Conservation (phyloP, 768 basidiomycete species). For the Podaxis carcinomalis region DNA sequence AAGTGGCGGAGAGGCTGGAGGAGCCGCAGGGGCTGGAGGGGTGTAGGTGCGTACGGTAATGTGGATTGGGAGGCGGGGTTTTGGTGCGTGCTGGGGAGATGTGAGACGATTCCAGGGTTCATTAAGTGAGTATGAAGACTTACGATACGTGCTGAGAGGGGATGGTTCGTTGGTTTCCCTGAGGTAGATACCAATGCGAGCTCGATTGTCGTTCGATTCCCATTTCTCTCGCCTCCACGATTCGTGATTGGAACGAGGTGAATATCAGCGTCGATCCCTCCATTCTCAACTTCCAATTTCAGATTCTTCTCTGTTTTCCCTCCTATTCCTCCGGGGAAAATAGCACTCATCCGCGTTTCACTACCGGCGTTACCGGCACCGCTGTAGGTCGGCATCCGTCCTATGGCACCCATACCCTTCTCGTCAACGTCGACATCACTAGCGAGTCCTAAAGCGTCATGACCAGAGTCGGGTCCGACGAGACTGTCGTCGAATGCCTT, state of each 20-base stretch:
- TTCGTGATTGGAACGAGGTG: constrained; percentile 23
- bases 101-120: background rate
- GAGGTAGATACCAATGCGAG: background rate
- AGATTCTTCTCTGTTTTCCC: constrained; percentile 29
- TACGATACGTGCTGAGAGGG: constrained; percentile 35
- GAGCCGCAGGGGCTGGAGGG: constrained; percentile 14
- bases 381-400: background rate
- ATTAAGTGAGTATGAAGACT: constrained; percentile 14
- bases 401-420: background rate
- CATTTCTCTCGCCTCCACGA: constrained; percentile 10
- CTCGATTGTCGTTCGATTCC: constrained; percentile 14
- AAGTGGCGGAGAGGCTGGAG: background rate
- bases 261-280: constrained; percentile 39
- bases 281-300: constrained; percentile 31
- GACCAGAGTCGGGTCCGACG: background rate
- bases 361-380: background rate
- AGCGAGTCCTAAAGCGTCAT: background rate
- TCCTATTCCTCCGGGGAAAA: background rate
- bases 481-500: constrained; percentile 1
- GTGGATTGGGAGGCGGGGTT: constrained; percentile 31
- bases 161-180: constrained; percentile 17
- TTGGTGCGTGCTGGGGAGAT: constrained; percentile 29
- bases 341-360: background rate
- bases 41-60: constrained; percentile 27
- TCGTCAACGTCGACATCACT: background rate